Evolutionary conservation across 805 yeast genomes (phyloP), one percentile per base, ranked within the genome.

Genomic region (Kuraishia hungarica): DNA sequence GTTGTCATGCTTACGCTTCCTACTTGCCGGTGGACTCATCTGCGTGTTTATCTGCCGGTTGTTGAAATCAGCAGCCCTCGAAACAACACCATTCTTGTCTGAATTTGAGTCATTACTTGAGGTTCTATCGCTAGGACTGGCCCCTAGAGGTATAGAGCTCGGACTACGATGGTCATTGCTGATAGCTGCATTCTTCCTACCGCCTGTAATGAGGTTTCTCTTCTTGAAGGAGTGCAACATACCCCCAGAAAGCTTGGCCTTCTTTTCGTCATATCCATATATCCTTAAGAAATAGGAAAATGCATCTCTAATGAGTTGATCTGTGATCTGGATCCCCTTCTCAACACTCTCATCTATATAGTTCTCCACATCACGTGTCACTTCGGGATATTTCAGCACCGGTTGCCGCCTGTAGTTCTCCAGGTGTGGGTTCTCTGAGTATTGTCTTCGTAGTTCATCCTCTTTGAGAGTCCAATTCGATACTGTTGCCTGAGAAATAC

Each of bases 401-500:
- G 75, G 75, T 51, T 55, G 61, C 29, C 67, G 62, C 39, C 59
- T 65, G 52, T 70, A 71, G 10, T 57, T 58, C 20, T 58, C 61
- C n/a, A 63, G 54, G 28, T 63, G 55, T 10, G 72, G 73, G 54
- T 65, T 64, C 1, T 61, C 58, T 2, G 29, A 47, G 23, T 52
- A 62, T 52, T 62, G 59, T 2, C 58, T 53, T 3, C 75, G 59
- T 2, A 71, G 48, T 5, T 54, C 53, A 0, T 54, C 47, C 54
- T 70, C 72, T 48, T 60, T 63, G 8, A 63, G 20, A 0, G 59
- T 56, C 75, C 75, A 71, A 17, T 63, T 66, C 1, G 73, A 68
- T 39, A 71, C 56, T 1, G 74, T 69, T 7, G 72, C 70, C 57
- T 67, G 73, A 22, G 73, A 68, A 17, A 71, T 64, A 21, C 69